phyloP scores from a whole-genome alignment of 1,284 basidiomycete species.

The Phellinidium pouzarii region DNA sequence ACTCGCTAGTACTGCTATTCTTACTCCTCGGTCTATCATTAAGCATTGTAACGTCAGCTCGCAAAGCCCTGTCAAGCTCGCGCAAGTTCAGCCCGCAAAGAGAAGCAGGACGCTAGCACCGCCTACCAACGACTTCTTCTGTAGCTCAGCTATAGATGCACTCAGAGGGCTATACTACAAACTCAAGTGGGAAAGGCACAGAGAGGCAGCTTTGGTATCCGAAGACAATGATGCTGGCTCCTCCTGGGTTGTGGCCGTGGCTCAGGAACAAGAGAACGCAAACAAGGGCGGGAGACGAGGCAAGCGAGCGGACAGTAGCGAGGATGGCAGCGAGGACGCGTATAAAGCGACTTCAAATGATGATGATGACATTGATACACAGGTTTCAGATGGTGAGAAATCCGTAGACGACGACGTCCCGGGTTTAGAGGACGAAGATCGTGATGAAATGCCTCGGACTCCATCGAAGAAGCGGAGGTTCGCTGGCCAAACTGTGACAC shows the following conservation, averaged over 20 bases:
- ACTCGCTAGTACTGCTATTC: constrained; percentile 38
- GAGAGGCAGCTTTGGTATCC: constrained; percentile 31
- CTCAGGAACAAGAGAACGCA: neutral
- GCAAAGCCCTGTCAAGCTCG: constrained; percentile 16
- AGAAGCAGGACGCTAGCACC: constrained; percentile 3
- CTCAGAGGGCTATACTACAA: constrained; percentile 55
- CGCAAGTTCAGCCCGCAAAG: constrained; percentile 11
- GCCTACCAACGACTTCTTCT: constrained; percentile 38
- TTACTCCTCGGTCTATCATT: constrained; percentile 45
- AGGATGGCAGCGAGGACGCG: constrained; percentile 18
- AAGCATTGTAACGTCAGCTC: constrained; percentile 45
- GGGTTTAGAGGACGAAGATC: constrained; percentile 18
- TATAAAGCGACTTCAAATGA: constrained; percentile 15
- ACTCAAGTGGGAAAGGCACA: constrained; percentile 51
- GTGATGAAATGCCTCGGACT: constrained; percentile 19
- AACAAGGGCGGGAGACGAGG: neutral
- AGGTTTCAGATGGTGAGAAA: constrained; percentile 7
- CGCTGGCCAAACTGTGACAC: constrained; percentile 19
- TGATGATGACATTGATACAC: constrained; percentile 19
- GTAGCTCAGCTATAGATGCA: constrained; percentile 52
- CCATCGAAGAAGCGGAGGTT: constrained; percentile 27
- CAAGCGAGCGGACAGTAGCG: constrained; percentile 3
- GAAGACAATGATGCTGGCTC: constrained; percentile 15
- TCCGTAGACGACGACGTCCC: constrained; percentile 6
- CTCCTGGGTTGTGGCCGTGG: constrained; percentile 10